Evolutionary conservation across 352 stramenopile genomes (phyloP), one percentile per base, ranked within the genome.

Genomic region (Pythium utonaiense): DNA sequence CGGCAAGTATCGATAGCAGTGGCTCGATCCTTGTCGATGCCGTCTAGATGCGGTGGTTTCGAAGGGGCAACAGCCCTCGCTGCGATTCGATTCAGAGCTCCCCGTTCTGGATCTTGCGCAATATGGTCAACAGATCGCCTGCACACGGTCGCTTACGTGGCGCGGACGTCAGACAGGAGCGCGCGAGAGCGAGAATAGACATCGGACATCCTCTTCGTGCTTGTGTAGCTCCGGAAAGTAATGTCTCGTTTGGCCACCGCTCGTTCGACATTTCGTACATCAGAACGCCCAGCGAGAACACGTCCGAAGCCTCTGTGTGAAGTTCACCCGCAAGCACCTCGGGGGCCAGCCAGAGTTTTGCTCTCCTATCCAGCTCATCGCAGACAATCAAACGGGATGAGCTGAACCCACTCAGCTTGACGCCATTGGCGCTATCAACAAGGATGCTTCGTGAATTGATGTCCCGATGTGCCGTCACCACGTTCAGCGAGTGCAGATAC

Each of bases 51-150:
- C n/a, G n/a, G n/a, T n/a, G n/a, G n/a, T n/a, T n/a, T n/a, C n/a
- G n/a, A n/a, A n/a, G n/a, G n/a, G n/a, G n/a, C n/a, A n/a, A n/a
- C n/a, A n/a, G n/a, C n/a, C n/a, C n/a, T n/a, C n/a, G n/a, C n/a
- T n/a, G n/a, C n/a, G n/a, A n/a, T n/a, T n/a, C n/a, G 28, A 9
- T 33, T 31, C 22, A 86, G 31, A 83, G 63, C 57, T 80, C 72
- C 34, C 83, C 75, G 60, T 83, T 84, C 62, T 88, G 75, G 62
- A 91, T 89, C 52, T 85, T 86, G 42, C 75, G 77, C 59, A 91
- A 59, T 62, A 85, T 74, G 67, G 87, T 87, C 16, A 75, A 83
- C 24, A 91, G 73, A 48, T 88, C 76, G 40, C 84, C 86, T 36
- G 78, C 79, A 57, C 74, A 80, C 31, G 79, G 82, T 48, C 82